phyloP scores from a whole-genome alignment of 2,329 filamentous ascomycete species.

The Sordariomycetes sp. region DNA sequence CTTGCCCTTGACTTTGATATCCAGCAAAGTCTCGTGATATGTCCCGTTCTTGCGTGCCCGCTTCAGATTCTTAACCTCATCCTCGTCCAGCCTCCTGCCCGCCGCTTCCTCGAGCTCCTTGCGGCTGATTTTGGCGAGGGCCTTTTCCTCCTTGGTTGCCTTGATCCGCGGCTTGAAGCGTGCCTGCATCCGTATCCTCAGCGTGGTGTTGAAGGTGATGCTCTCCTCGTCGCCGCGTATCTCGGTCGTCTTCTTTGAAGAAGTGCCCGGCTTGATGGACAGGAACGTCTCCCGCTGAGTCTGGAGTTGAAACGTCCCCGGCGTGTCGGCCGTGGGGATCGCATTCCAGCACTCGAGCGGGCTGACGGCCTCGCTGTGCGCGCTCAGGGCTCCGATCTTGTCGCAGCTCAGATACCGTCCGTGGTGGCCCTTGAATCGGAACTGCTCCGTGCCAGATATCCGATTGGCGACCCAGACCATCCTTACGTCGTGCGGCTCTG shows the following conservation, averaged over 20 bases:
- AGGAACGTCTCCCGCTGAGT: slow-evolving; percentile 66
- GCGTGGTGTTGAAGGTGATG: slow-evolving; percentile 58
- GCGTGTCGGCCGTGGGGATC: slow-evolving; percentile 54
- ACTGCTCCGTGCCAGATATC: slow-evolving; percentile 71
- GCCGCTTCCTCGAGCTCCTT: slow-evolving; percentile 77
- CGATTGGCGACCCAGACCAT: slow-evolving; percentile 91
- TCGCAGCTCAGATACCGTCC: slow-evolving; percentile 84
- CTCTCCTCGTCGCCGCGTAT: slow-evolving; percentile 67
- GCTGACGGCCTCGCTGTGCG: slow-evolving; percentile 72
- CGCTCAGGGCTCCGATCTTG: slow-evolving; percentile 69
- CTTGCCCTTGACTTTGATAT: slow-evolving; percentile 85
- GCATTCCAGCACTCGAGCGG: slow-evolving; percentile 72
- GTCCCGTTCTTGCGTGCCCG: slow-evolving; percentile 76
- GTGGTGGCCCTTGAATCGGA: slow-evolving; percentile 84
- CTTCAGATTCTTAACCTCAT: slow-evolving; percentile 79
- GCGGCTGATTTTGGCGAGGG: slow-evolving; percentile 74
- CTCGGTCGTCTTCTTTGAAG: slow-evolving; percentile 38
- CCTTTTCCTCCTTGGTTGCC: slow-evolving; percentile 74
- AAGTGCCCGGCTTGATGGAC: slow-evolving; percentile 41
- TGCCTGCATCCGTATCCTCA: slow-evolving; percentile 88
- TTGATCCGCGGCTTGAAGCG: slow-evolving; percentile 81
- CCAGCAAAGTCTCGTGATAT: slow-evolving; percentile 78
- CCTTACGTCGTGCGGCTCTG: slow-evolving; percentile 90
- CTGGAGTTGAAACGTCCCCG: slow-evolving; percentile 66
- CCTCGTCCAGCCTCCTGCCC: slow-evolving; percentile 67